Evolutionary conservation across 148 eudicot species (phyloP).

Genomic region (Amaranthus cruentus): DNA sequence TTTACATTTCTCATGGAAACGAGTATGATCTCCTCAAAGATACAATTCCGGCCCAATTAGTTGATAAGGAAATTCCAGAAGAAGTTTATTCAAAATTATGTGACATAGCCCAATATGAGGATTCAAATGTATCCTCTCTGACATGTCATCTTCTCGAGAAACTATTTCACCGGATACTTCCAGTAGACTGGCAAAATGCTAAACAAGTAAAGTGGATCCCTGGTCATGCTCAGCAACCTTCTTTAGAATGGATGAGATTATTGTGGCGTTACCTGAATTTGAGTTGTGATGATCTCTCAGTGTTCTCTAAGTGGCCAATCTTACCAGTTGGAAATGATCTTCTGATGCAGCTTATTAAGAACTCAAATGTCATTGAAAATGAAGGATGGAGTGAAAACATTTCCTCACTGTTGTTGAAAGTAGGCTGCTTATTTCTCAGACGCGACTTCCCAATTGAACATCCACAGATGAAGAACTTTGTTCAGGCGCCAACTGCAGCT

Average conservation of each 20-base stretch:
- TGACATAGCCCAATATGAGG: slow-evolving; percentile 66
- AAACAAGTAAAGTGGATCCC: slow-evolving; percentile 82
- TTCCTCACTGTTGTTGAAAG: slow-evolving; percentile 67
- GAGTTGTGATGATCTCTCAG: slow-evolving; percentile 65
- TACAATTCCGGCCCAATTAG: slow-evolving; percentile 70
- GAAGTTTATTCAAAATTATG: slow-evolving; percentile 64
- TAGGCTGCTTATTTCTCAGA: slow-evolving; percentile 78
- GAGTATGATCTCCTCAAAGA: slow-evolving; percentile 83
- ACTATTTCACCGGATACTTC: slow-evolving; percentile 68
- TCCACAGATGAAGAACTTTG: slow-evolving; percentile 60
- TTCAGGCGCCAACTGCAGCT: slow-evolving; percentile 73
- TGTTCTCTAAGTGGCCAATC: slow-evolving; percentile 89
- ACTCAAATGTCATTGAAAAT: slow-evolving; percentile 81
- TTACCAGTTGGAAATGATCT: slow-evolving; percentile 73
- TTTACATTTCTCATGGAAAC: slow-evolving; percentile 63
- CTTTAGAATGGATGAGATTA: slow-evolving; percentile 77
- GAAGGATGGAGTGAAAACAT: slow-evolving; percentile 99
- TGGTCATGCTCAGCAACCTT: slow-evolving; percentile 69
- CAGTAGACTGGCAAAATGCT: slow-evolving; percentile 82
- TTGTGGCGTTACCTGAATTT: slow-evolving; percentile 75
- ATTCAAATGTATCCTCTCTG: slow-evolving; percentile 69
- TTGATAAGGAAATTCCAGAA: slow-evolving; percentile 63
- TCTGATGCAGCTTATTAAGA: slow-evolving; percentile 73
- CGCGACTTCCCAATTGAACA: slow-evolving; percentile 64
- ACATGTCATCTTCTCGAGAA: slow-evolving; percentile 79